These are phyloP conservation scores for Coniochaeta ligniaria DNA, from an alignment of 2,329 filamentous ascomycete species.

Conservation along the genomic window DNA sequence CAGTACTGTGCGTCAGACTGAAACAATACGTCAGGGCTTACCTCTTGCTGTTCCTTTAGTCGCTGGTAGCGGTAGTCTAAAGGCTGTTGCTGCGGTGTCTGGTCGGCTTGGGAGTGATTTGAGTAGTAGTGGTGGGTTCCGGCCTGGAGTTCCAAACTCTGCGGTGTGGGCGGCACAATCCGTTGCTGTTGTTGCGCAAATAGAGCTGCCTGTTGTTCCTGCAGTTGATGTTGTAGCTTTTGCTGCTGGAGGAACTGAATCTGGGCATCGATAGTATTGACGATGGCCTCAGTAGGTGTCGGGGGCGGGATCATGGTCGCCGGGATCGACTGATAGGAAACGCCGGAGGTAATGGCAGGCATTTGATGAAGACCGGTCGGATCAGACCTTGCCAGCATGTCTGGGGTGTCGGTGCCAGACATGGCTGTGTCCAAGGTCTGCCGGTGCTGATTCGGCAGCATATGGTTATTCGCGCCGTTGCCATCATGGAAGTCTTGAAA, in stretches of 20 bases:
- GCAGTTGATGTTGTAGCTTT: conserved; percentile 51
- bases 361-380: conserved; percentile 33
- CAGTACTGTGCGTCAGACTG: conserved; percentile 9
- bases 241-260: conserved; percentile 60
- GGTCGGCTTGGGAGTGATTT: conserved; percentile 40
- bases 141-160: conserved; percentile 69
- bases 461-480: conserved; percentile 30
- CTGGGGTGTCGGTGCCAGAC: conserved; percentile 33
- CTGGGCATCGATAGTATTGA: conserved; percentile 53
- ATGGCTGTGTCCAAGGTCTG: conserved; percentile 43
- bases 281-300: conserved; percentile 43
- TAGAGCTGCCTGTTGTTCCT: conserved; percentile 50
- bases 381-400: conserved; percentile 27
- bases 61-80: conserved; percentile 62
- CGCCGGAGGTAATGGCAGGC: conserved; percentile 38
- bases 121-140: conserved; percentile 50
- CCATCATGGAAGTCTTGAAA: conserved; percentile 46
- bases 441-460: conserved; percentile 20
- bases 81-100: conserved; percentile 48
- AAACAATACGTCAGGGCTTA: conserved; percentile 24
- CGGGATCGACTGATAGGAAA: conserved; percentile 37
- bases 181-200: conserved; percentile 44
- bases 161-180: conserved; percentile 71
- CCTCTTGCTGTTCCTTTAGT: conserved; percentile 63
- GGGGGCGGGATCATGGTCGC: conserved; percentile 35